Evolutionary conservation across 345 rosid species (phyloP).

Genomic region (Bruguiera sexangula): DNA sequence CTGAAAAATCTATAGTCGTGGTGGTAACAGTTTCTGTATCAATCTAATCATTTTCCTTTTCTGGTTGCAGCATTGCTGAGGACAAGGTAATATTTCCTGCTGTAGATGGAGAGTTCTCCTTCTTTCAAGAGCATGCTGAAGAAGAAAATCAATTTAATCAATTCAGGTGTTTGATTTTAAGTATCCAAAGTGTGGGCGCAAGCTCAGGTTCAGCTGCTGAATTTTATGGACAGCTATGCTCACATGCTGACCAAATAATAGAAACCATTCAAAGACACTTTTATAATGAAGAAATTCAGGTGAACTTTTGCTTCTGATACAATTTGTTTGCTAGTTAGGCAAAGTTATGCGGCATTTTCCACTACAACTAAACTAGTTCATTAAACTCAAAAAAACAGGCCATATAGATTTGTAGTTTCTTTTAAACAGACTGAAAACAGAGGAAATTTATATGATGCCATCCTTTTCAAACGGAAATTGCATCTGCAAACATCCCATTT

Average conservation of each 20-base stretch:
- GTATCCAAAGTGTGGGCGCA: slow-evolving; percentile 46
- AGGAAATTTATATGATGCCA: too few relatives aligned
- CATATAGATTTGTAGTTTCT: slow-evolving; percentile 1
- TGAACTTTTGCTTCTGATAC: slow-evolving; percentile 19
- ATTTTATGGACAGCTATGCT: slow-evolving; percentile 42
- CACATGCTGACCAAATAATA: slow-evolving; percentile 56
- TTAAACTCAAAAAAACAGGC: neutral
- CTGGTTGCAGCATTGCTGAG: slow-evolving; percentile 54
- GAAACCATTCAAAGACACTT: slow-evolving; percentile 53
- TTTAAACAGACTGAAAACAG: neutral
- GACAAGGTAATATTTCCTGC: slow-evolving; percentile 66
- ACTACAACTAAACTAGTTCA: neutral
- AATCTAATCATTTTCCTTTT: slow-evolving; percentile 4
- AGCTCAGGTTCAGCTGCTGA: slow-evolving; percentile 33
- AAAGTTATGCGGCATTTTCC: slow-evolving; percentile 10
- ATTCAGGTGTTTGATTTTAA: slow-evolving; percentile 46
- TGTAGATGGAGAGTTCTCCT: slow-evolving; percentile 52
- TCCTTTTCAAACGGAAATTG: neutral
- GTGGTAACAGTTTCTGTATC: slow-evolving; percentile 9
- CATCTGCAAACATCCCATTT: slow-evolving; percentile 5
- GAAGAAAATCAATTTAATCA: slow-evolving; percentile 52
- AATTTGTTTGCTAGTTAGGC: slow-evolving; percentile 13
- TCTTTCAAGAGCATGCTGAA: slow-evolving; percentile 57
- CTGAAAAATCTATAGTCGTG: neutral
- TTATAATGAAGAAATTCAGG: slow-evolving; percentile 57